Evolutionary conservation across 345 rosid species (phyloP), one percentile per base, ranked within the genome.

Genomic region (Iberis pinnata): DNA sequence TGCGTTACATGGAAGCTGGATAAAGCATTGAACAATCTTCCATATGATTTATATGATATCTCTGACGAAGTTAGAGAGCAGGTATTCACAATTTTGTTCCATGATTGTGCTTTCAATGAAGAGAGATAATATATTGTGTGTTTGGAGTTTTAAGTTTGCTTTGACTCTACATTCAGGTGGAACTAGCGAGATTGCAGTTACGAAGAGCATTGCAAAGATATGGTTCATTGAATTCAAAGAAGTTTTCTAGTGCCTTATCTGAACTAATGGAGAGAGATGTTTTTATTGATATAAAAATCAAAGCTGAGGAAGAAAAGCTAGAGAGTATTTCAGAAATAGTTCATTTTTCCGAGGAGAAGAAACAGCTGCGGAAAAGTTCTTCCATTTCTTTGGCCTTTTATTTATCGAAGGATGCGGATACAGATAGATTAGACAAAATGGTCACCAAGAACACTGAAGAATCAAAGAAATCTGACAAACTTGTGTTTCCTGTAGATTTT

Each of bases 31-130:
- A 76, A 73, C 55, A 71, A 61, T 24, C 38, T 88, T 18, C 95
- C 99, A 4, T 85, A 78, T 27, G 70, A 81, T 66, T 76, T 63
- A 17, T 80, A 81, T 49, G 78, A 83, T 57, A 83, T 92, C 74
- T 88, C 97, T 7, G 95, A 85, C 64, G 95, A 92, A 72, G 90
- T 92, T 29, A 75, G 70, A 38, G 99, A 92, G 62, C 95, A 88
- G 94, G 96, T 87, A 31, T 2, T 22, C 6, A 22, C 6, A 6
- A 22, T 22, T 3, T 18, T 2, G 16, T 27, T 27, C 7, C 26
- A 17, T 26, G 45, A 33, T 67, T 67, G 40, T 43, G 10, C n/a
- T n/a, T n/a, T n/a, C n/a, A n/a, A n/a, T n/a, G n/a, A n/a, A n/a
- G n/a, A n/a, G n/a, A n/a, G n/a, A n/a, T n/a, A n/a, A n/a, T n/a